A percentile compares a stretch with the other conserved stretches of the same genome.
Conservation (phyloP, 2,329 filamentous ascomycete genomes). For the Monilinia polystroma region DNA sequence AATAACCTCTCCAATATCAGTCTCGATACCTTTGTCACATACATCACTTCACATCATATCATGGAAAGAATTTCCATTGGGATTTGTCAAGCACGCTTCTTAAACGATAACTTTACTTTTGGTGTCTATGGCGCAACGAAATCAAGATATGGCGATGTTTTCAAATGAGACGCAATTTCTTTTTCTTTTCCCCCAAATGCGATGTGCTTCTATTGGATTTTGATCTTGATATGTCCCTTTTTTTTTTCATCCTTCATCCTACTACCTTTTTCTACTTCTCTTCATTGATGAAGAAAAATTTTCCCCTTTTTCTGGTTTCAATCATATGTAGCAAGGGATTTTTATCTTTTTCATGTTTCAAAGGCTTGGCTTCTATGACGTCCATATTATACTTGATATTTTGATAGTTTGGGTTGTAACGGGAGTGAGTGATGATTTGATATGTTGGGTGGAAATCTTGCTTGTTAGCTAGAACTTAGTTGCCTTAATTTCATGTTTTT, state of each 20-base stretch:
- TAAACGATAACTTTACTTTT: constrained; percentile 17
- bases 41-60: constrained; percentile 10
- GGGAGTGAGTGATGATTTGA: neutral
- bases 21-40: constrained; percentile 11
- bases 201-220: constrained; percentile 16
- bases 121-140: constrained; percentile 24
- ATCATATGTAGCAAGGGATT: constrained; percentile 4
- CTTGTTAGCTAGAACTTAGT: constrained; percentile 14
- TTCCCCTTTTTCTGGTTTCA: neutral
- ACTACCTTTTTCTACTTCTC: neutral
- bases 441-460: constrained; percentile 5
- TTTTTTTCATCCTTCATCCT: neutral
- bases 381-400: constrained; percentile 15
- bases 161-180: constrained; percentile 12
- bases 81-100: constrained; percentile 17
- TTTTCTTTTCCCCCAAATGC: neutral
- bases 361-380: constrained; percentile 15
- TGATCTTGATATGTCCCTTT: constrained; percentile 17
- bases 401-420: constrained; percentile 14
- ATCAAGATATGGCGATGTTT: constrained; percentile 14
- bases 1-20: constrained; percentile 9
- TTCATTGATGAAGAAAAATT: constrained; percentile 1
- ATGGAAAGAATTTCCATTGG: constrained; percentile 21
- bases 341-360: constrained; percentile 8
- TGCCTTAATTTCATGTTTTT: constrained; percentile 9